Percentiles rank a stretch among this genome's conserved stretches.
Conservation (phyloP, 345 rosid species). For the Citrus maxima region DNA sequence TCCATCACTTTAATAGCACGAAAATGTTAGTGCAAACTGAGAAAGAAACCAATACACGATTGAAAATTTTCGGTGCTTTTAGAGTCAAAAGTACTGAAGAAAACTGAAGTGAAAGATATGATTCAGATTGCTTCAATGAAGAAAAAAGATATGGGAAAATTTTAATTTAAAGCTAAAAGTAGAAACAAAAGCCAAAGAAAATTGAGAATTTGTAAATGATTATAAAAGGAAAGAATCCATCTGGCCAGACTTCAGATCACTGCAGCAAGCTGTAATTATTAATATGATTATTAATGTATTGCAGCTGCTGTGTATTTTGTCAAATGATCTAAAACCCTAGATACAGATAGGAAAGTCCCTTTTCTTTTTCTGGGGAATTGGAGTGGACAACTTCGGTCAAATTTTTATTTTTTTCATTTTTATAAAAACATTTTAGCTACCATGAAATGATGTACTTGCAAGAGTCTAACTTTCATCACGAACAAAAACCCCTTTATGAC, state of each 20-base stretch:
- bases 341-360: neutral
- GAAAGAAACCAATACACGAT: neutral
- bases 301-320: neutral
- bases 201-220: neutral
- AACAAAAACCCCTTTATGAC: too few relatives aligned
- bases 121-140: neutral
- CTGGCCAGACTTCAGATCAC: neutral
- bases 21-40: neutral
- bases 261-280: neutral
- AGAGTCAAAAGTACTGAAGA: neutral
- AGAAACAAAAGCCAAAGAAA: neutral
- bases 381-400: too few relatives aligned
- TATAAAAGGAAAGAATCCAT: neutral
- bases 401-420: too few relatives aligned
- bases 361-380: neutral
- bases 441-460: too few relatives aligned
- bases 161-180: conserved; percentile 2
- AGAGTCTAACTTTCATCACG: too few relatives aligned
- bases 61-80: neutral
- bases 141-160: too few relatives aligned
- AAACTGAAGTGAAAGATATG: neutral
- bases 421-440: too few relatives aligned
- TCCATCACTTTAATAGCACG: neutral
- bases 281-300: neutral
- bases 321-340: neutral